Evolutionary conservation across 208 protist species (phyloP), one percentile per base, ranked within the genome.

Genomic region (Blechomonas ayalai): DNA sequence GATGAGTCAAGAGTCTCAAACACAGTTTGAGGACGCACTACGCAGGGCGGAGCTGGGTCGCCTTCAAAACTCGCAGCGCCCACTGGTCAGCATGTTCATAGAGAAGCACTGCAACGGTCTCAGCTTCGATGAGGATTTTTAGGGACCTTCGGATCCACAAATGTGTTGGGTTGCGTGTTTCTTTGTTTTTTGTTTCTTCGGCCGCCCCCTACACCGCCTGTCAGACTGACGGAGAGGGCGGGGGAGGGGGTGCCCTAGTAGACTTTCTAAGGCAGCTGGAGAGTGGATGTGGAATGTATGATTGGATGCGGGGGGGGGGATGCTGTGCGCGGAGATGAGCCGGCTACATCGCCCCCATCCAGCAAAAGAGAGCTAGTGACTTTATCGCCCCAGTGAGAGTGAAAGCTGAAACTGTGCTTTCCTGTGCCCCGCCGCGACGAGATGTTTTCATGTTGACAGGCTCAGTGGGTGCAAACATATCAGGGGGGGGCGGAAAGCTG

Each of bases 91-190:
- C 24, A 62, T 63, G 2, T 91, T 91, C 32, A 60, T 91, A 39
- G 72, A 83, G 8, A 82, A 81, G 56, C 54, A 83, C 54, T 64
- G 64, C 37, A 59, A 42, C 19, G 35, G 35, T 18, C 65, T 91
- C 4, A 60, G 46, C 27, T 91, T 91, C 39, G 78, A 88, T 36
- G 82, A 84, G 4, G 82, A 91, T 34, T 91, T 91, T 46, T 91
- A 52, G 31, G 3, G 7, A 42, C 32, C 8, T 7, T 52, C 5
- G 52, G 4, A 60, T 56, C 51, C n/a, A 41, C 23, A 37, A 46
- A 13, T 1, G 28, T 48, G 8, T 20, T 32, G 16, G 35, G n/a
- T 9, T 19, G 12, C 29, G 13, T 40, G 10, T 18, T 12, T 51
- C 8, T 43, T 41, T 6, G 13, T 45, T 32, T 37, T 9, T 48